These are phyloP conservation scores for Cucurbitaria berberidis DNA, from an alignment of 2,329 filamentous ascomycete genomes.

Conservation along the genomic window DNA sequence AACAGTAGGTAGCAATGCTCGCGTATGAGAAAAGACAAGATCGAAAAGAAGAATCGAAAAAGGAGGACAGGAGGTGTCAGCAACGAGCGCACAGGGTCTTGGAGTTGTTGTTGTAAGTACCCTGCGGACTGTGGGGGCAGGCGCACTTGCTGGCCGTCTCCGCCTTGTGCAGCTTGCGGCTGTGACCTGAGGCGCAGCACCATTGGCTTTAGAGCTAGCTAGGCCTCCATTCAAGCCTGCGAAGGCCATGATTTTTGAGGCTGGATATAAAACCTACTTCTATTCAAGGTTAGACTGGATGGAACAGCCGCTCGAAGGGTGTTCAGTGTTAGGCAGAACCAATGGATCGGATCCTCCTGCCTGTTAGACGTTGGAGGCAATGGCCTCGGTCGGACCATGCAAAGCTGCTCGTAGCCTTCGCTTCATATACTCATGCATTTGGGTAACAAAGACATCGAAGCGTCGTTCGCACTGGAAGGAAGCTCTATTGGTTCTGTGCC, in stretches of 20 bases:
- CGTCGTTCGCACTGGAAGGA: neutral
- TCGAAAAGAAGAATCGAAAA: slow-evolving; percentile 7
- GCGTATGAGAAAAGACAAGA: slow-evolving; percentile 15
- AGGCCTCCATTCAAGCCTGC: slow-evolving; percentile 2
- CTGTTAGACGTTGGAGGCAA: neutral
- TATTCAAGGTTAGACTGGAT: slow-evolving; percentile 3
- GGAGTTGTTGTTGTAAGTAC: slow-evolving; percentile 12
- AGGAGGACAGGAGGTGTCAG: slow-evolving; percentile 24
- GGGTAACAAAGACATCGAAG: neutral
- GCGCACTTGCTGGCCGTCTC: slow-evolving; percentile 31
- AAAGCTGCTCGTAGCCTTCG: neutral
- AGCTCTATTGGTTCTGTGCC: neutral
- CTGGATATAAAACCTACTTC: slow-evolving; percentile 9
- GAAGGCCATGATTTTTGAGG: slow-evolving; percentile 14
- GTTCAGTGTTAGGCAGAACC: neutral
- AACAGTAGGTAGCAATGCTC: slow-evolving; percentile 28
- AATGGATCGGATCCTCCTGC: neutral
- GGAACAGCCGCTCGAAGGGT: neutral
- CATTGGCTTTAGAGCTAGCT: slow-evolving; percentile 16
- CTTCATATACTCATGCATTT: neutral
- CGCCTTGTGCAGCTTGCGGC: slow-evolving; percentile 29
- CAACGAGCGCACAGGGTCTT: slow-evolving; percentile 23
- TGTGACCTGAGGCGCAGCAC: slow-evolving; percentile 27
- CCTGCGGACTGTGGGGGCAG: slow-evolving; percentile 35
- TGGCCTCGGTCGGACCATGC: too few relatives aligned